Evolutionary conservation across 148 eudicot species (phyloP).

Genomic region (Rhododendron henanense): DNA sequence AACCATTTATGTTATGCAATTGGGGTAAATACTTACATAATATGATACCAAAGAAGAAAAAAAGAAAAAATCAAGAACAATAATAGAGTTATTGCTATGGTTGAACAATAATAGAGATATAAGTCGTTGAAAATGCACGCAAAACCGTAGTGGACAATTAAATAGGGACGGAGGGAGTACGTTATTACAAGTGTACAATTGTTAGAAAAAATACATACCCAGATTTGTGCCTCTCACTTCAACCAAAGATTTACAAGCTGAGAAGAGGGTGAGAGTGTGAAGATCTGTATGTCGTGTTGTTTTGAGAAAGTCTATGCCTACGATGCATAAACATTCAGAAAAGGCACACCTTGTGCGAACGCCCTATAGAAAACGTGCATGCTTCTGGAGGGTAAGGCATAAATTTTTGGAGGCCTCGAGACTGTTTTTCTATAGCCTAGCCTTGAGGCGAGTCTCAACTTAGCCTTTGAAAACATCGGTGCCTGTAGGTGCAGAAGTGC

Average conservation of each 20-base stretch:
- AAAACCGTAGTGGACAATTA: no score
- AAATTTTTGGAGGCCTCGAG: background rate
- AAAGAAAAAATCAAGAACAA: background rate
- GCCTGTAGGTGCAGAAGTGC: background rate
- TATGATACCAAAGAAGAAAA: background rate
- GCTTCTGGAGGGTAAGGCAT: background rate
- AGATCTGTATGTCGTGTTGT: background rate
- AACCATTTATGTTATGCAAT: background rate
- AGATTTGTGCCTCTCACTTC: background rate
- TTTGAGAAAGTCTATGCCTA: background rate
- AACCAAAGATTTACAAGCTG: background rate
- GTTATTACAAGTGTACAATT: no score
- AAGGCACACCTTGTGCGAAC: background rate
- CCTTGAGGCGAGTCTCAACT: background rate
- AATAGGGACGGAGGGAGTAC: no score
- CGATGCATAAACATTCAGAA: no score
- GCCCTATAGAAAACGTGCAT: background rate
- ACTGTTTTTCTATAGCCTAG: background rate
- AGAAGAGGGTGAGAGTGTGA: background rate
- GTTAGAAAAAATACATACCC: background rate
- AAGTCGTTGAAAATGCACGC: no score
- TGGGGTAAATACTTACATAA: background rate
- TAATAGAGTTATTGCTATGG: background rate
- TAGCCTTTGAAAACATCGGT: background rate
- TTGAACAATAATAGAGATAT: no score